Conservation (phyloP, 2,329 filamentous ascomycete species). For the Nothophoma quercina region DNA sequence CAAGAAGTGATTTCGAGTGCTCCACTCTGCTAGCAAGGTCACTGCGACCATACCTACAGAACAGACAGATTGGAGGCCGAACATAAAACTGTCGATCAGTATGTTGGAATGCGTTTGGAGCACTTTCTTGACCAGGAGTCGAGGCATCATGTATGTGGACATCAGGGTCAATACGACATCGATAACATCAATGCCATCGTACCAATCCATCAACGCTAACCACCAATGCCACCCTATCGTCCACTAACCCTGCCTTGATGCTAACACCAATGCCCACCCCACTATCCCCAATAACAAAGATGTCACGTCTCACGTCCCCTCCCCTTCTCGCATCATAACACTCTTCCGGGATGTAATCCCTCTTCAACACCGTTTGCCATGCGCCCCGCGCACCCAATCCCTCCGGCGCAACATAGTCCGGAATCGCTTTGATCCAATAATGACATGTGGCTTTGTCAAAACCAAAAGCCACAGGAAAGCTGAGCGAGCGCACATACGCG, state of each 20-base stretch:
- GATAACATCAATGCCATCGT: constrained; percentile 17
- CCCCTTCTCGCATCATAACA: constrained; percentile 24
- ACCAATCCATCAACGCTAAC: constrained; percentile 34
- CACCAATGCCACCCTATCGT: constrained; percentile 28
- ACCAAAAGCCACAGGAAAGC: constrained; percentile 30
- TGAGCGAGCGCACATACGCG: constrained; percentile 23
- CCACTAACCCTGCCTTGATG: constrained; percentile 29
- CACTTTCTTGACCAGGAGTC: neutral
- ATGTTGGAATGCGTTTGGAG: no score
- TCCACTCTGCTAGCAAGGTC: no score
- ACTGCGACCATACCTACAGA: no score
- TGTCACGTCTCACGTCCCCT: constrained; percentile 27
- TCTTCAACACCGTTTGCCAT: constrained; percentile 26
- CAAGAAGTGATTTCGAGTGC: no score
- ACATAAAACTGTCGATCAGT: no score
- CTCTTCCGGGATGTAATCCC: constrained; percentile 21
- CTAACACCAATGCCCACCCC: constrained; percentile 28
- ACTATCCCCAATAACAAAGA: constrained; percentile 26
- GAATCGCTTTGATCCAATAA: constrained; percentile 35
- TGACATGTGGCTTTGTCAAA: constrained; percentile 30
- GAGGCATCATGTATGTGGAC: neutral
- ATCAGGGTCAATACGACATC: neutral
- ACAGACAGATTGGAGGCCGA: no score
- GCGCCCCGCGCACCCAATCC: constrained; percentile 7
- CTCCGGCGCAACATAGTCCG: constrained; percentile 18